Base-by-base conservation (phyloP, 208 protist genomes). In the Acanthamoeba sp. region DNA sequence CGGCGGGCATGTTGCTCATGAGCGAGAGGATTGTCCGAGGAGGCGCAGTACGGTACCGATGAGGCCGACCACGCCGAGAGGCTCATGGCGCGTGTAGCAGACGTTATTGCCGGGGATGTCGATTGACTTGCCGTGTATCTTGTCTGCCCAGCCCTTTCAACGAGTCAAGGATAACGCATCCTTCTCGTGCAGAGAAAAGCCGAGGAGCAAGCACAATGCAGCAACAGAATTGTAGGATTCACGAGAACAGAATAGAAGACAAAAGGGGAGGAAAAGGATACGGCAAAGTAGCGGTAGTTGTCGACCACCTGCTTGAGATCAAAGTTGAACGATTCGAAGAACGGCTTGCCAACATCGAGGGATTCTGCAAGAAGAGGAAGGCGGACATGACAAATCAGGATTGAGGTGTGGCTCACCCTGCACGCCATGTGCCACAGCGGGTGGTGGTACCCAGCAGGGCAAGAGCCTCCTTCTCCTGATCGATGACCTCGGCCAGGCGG, bases 231-330 rank as follows among this genome's bases (percentile, higher is more conserved):
- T 32, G 9, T 34, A 1, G 59, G 20, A 66, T 50, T 1, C 1
- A 20, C 20, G 22, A 22, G 55, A 1, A 20, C 12, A 27, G 55
- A 22, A 20, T 4, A 22, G 55, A 59, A 59, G 55, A 20, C 18
- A 7, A 20, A 1, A 20, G 55, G 55, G 38, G 38, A 85, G 18
- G 12, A 52, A 52, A 84, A 55, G 73, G 40, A 52, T 84, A 84
- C 73, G 42, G 73, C 73, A 52, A 84, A 84, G 40, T 84, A 84
- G 42, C 73, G 73, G 73, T 84, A 84, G 40, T 14, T 55, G 73
- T 84, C 73, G 73, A 84, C n/a, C 34, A 52, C 73, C 40, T 84
- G 73, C 73, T 84, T 84, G 73, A 84, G 73, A n/a, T 84, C 73
- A 55, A 84, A 84, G 73, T 84, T 84, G 73, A 34, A 52, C 16